Evolutionary conservation across 441 rosid species (phyloP), one percentile per base, ranked within the genome.

Genomic region (Gossypium trilobum): DNA sequence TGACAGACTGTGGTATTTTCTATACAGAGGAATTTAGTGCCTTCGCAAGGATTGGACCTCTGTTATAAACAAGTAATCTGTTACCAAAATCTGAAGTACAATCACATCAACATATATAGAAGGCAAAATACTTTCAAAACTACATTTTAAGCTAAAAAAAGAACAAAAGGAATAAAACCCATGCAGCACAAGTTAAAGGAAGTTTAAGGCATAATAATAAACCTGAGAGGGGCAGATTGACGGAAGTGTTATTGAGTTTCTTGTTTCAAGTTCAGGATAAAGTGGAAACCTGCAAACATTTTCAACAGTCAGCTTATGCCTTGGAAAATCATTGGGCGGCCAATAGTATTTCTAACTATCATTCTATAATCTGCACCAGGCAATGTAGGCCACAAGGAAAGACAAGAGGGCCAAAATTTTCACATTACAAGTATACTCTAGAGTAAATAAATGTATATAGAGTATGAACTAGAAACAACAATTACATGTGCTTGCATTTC

Each of bases 171-270:
- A 68, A 73, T 5, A 33, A 50, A 64, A 36, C 44, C 44, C 59
- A 42, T 36, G 42, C 33, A 44, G 14, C 27, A 9, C 27, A 29
- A 72, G 60, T 11, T 22, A 23, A 66, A 66, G 57, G n/a, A 23
- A 31, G 10, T n/a, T n/a, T 48, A n/a, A 48, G 7, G 70, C 7
- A 33, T 66, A 46, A 54, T 55, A 31, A 73, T 66, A 69, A 81
- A 94, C 99, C 97, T 86, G 88, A 74, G 97, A 89, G 66, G 96
- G 97, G 82, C 99, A 95, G 81, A 81, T 75, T 8, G 93, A 87
- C 5, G 98, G 99, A 39, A 89, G 82, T 44, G 80, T 78, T 67
- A 95, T 87, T 16, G 95, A 87, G 78, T 91, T 92, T 70, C 93
- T 92, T 14, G 92, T 86, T 79, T 92, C 99, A 83, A 95, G 80